Evolutionary conservation across 2,329 filamentous ascomycete species (phyloP), one percentile per base, ranked within the genome.

Genomic region (Stenocarpella maydis): DNA sequence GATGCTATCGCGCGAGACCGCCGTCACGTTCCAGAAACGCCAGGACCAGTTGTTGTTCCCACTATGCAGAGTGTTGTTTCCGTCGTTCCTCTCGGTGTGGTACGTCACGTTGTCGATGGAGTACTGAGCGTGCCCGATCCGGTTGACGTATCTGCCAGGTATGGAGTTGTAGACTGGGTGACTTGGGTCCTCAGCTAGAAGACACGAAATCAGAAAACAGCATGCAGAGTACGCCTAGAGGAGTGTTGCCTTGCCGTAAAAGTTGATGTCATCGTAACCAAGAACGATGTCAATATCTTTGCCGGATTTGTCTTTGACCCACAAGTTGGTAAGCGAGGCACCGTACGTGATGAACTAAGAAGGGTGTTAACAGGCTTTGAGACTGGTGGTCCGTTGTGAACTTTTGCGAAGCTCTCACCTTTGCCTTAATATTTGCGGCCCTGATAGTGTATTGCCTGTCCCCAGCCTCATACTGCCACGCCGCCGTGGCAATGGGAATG

Each of bases 81-180:
- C 83, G 72, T 86, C 87, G 74, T 90, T 90, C 64, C 84, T 78
- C 71, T 85, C 79, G 21, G 87, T 87, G 39, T 82, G 74, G 76
- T 85, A 89, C n/a, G 81, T 82, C 67, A 80, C 79, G 54, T 82
- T 82, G 73, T 87, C 86, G 69, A 90, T 84, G 39, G 77, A 82
- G 77, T 88, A 89, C 60, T 79, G 82, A 67, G 81, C 86, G 75
- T 89, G 85, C 77, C 86, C 87, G 77, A 91, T 90, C 67, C 88
- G 85, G 76, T 90, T 90, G 65, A 88, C 88, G 76, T 91, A 90
- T 49, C 88, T 86, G 10, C 87, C 88, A 7, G 88, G 88, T 37
- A 91, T 85, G 77, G 87, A 81, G 76, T 88, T 89, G 78, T 88
- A 87, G 75, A 90, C 87, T 52, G 84, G 88, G 76, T 90, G 88